Percentiles rank a stretch among this genome's conserved stretches.
phyloP scores from a whole-genome alignment of 257 asterid genomes.

The Salvia splendens region DNA sequence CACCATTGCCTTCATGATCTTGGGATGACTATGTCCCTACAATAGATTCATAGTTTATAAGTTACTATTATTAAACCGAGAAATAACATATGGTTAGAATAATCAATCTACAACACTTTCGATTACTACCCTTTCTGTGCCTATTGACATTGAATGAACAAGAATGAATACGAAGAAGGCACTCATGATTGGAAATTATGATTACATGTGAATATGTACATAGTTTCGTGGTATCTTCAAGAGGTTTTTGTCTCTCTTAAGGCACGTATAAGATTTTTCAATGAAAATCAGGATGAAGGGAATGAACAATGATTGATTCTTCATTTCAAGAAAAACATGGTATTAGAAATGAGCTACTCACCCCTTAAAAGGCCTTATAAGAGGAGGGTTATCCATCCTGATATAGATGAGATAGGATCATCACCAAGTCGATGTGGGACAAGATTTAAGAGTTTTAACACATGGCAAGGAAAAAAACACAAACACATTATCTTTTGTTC shows the following conservation, averaged over 20 bases:
- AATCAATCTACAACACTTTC: conserved; percentile 11
- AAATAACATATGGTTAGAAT: not conserved
- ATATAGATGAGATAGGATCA: too few relatives aligned
- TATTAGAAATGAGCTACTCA: too few relatives aligned
- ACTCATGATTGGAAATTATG: not conserved
- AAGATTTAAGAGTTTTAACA: too few relatives aligned
- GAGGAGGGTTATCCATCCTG: too few relatives aligned
- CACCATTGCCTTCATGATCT: conserved; percentile 71
- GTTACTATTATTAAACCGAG: conserved; percentile 11
- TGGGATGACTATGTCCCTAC: conserved; percentile 99
- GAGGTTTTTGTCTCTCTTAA: not conserved
- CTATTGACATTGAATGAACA: not conserved
- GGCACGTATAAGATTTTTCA: not conserved
- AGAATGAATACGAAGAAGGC: not conserved
- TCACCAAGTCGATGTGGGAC: too few relatives aligned
- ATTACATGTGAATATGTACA: too few relatives aligned
- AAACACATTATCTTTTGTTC: not conserved
- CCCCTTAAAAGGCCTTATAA: too few relatives aligned
- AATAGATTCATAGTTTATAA: conserved; percentile 27
- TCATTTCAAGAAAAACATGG: not conserved
- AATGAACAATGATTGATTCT: not conserved
- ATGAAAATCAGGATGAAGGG: not conserved
- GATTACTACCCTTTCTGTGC: not conserved
- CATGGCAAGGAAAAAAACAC: conserved; percentile 18
- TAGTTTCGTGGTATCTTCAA: too few relatives aligned